Conservation (phyloP, 352 stramenopile species). For the Globisporangium apiculatum region DNA sequence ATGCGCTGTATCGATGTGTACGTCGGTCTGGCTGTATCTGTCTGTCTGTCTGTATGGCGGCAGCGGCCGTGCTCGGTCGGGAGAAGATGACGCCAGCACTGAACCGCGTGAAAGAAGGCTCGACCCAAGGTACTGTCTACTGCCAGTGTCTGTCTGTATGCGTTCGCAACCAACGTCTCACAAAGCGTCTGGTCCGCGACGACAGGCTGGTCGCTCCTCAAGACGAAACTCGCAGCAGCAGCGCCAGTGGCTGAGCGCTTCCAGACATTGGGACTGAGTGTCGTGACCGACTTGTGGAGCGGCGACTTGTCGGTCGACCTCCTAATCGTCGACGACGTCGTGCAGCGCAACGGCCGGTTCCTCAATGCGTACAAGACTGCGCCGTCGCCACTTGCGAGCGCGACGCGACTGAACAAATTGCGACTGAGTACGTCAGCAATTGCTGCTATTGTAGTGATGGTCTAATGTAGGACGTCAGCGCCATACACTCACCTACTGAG, state of each 20-base stretch:
- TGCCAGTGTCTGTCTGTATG: neutral
- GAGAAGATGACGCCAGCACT: conserved; percentile 45
- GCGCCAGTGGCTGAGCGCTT: conserved; percentile 69
- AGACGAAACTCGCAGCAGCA: conserved; percentile 63
- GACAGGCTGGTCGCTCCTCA: conserved; percentile 64
- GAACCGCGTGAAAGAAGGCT: conserved; percentile 61
- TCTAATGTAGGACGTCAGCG: neutral
- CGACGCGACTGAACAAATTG: conserved; percentile 25
- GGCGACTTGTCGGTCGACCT: conserved; percentile 56
- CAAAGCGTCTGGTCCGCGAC: too few relatives aligned
- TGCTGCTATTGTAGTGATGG: too few relatives aligned
- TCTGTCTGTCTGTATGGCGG: neutral
- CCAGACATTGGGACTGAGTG: conserved; percentile 64
- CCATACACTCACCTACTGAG: neutral
- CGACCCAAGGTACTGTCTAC: conserved; percentile 32
- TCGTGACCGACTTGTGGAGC: conserved; percentile 59
- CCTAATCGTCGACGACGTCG: conserved; percentile 32
- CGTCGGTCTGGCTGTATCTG: too few relatives aligned
- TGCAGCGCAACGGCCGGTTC: conserved; percentile 27
- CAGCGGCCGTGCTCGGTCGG: conserved; percentile 34
- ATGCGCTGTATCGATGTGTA: too few relatives aligned
- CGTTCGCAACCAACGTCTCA: too few relatives aligned
- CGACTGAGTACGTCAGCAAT: conserved; percentile 28
- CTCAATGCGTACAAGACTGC: conserved; percentile 47
- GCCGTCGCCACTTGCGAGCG: conserved; percentile 9